These are phyloP conservation scores for Metarhizium rileyi DNA, from an alignment of 2,329 filamentous ascomycete species.

Conservation along the genomic window DNA sequence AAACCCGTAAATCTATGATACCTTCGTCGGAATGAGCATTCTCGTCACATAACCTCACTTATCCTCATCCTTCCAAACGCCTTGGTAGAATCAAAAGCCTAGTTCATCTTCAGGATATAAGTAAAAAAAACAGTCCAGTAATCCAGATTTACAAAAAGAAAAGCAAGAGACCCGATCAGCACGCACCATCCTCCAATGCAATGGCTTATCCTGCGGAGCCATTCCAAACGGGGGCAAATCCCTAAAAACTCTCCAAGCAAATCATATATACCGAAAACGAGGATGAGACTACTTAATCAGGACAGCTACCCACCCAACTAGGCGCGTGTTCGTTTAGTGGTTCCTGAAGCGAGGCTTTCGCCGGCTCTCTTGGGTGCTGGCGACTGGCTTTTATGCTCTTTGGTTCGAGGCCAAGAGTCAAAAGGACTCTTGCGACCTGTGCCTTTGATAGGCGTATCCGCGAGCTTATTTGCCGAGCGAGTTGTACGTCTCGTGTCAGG, in stretches of 20 bases:
- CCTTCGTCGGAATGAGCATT: constrained; percentile 2
- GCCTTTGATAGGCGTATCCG: constrained; percentile 32
- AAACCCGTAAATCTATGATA: constrained; percentile 6
- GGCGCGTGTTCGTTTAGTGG: constrained; percentile 27
- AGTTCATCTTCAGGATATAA: background rate
- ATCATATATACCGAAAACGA: background rate
- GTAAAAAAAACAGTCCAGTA: background rate
- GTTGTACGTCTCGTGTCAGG: constrained; percentile 53
- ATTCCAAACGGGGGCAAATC: background rate
- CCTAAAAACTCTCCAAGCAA: background rate
- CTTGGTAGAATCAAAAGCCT: background rate
- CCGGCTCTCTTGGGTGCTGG: constrained; percentile 31
- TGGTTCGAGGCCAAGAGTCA: constrained; percentile 58
- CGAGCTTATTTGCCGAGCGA: constrained; percentile 43
- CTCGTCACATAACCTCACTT: constrained; percentile 3
- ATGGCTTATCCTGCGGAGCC: background rate
- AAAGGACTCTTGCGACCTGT: constrained; percentile 46
- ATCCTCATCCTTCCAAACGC: constrained; percentile 1
- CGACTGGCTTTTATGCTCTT: constrained; percentile 40
- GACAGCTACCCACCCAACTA: constrained; percentile 9
- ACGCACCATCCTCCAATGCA: constrained; percentile 1
- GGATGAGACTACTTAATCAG: background rate
- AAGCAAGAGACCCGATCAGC: background rate
- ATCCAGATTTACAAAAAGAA: constrained; percentile 1
- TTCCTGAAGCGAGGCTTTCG: constrained; percentile 19